Percentiles rank a stretch among this genome's conserved stretches.
phyloP scores from a whole-genome alignment of 2,329 filamentous ascomycete genomes.

The Exophiala phaeomuriformis region DNA sequence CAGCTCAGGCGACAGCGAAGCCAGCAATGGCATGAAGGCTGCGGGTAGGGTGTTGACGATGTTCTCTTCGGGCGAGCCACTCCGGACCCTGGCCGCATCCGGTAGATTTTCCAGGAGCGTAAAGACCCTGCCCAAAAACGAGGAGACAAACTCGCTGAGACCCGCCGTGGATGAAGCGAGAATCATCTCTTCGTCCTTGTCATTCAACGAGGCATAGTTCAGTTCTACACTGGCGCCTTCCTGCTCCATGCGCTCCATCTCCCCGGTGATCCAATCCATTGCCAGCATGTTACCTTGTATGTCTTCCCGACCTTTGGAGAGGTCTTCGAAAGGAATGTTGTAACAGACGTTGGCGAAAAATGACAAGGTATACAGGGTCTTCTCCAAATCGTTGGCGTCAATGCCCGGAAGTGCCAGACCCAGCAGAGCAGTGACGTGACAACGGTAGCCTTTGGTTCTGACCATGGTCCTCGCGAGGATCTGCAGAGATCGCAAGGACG shows the following conservation, averaged over 20 bases:
- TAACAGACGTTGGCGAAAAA: conserved; percentile 96
- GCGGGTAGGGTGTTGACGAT: conserved; percentile 93
- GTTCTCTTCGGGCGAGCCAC: conserved; percentile 89
- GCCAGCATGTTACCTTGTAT: conserved; percentile 69
- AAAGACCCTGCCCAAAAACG: conserved; percentile 88
- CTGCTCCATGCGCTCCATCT: conserved; percentile 88
- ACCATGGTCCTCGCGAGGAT: conserved; percentile 88
- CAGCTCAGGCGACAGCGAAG: conserved; percentile 82
- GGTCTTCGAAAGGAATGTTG: conserved; percentile 83
- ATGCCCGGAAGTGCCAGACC: conserved; percentile 90
- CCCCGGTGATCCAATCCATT: conserved; percentile 85
- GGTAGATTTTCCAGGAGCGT: conserved; percentile 91
- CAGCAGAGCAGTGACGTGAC: conserved; percentile 89
- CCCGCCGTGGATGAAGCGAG: conserved; percentile 89
- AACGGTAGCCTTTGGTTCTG: conserved; percentile 89
- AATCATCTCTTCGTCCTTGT: conserved; percentile 80
- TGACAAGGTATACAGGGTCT: conserved; percentile 87
- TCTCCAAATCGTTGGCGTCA: conserved; percentile 94
- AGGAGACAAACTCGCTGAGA: conserved; percentile 84
- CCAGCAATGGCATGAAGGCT: conserved; percentile 81
- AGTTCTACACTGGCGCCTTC: conserved; percentile 79
- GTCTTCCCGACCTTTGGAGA: conserved; percentile 61
- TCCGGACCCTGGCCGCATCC: conserved; percentile 78
- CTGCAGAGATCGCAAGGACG: conserved; percentile 83
- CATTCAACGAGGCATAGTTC: conserved; percentile 76